These are phyloP conservation scores for Mycena venus DNA, from an alignment of 768 basidiomycete species.

Conservation along the genomic window DNA sequence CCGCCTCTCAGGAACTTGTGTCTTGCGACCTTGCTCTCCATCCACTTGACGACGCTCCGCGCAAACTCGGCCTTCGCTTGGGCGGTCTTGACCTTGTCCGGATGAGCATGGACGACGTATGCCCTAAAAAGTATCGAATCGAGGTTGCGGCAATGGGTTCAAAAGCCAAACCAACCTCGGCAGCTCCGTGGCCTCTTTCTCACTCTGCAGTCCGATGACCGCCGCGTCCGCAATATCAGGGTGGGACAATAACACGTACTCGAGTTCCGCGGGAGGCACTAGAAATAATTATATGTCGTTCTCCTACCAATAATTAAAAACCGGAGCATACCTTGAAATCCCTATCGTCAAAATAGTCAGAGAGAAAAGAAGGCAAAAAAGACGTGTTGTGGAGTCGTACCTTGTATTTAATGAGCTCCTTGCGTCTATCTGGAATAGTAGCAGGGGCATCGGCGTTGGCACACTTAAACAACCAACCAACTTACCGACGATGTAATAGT, in stretches of 20 bases:
- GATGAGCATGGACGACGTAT: constrained; percentile 69
- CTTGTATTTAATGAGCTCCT: constrained; percentile 86
- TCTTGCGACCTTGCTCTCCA: constrained; percentile 72
- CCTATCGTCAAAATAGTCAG: constrained; percentile 52
- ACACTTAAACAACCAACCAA: neutral
- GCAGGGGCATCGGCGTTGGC: neutral
- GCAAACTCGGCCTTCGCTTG: constrained; percentile 60
- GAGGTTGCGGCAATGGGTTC: neutral
- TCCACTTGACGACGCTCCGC: constrained; percentile 73
- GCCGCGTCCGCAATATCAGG: constrained; percentile 84
- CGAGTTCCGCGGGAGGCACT: constrained; percentile 92
- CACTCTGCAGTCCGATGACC: constrained; percentile 81
- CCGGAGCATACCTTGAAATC: constrained; percentile 74
- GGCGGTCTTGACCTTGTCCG: constrained; percentile 49
- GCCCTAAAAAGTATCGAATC: constrained; percentile 54
- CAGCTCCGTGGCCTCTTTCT: constrained; percentile 82
- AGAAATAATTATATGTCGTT: constrained; percentile 11
- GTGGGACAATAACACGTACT: constrained; percentile 80
- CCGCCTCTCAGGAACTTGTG: constrained; percentile 89
- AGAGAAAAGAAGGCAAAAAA: neutral
- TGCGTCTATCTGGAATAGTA: constrained; percentile 68
- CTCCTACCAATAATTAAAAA: neutral
- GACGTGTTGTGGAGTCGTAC: constrained; percentile 38
- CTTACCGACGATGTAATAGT: constrained; percentile 66
- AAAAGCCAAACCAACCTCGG: constrained; percentile 65